phyloP scores from a whole-genome alignment of 2,329 filamentous ascomycete genomes.

The Exophiala viscosa region DNA sequence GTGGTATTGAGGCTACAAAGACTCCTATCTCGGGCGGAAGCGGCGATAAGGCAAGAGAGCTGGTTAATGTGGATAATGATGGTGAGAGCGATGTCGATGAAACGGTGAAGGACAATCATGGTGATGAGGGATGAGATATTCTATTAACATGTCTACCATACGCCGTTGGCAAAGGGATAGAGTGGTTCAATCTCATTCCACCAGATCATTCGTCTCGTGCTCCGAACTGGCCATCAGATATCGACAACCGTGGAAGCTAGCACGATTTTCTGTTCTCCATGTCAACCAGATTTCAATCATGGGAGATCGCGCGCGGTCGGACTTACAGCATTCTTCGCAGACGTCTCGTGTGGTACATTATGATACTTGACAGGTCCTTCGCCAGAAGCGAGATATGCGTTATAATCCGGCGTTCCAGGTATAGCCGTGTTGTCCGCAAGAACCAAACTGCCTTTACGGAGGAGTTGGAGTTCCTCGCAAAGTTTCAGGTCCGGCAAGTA shows the following conservation, averaged over 20 bases:
- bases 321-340: not conserved
- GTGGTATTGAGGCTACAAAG: constrained; percentile 61
- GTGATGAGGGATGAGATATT: constrained; percentile 25
- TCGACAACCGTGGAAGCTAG: not conserved
- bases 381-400: constrained; percentile 33
- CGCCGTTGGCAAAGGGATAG: too few species aligned
- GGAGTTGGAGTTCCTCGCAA: constrained; percentile 34
- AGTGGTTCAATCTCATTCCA: not conserved
- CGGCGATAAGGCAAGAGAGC: constrained; percentile 1
- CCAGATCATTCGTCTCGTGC: not conserved
- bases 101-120: constrained; percentile 23
- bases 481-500: constrained; percentile 37
- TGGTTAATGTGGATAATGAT: constrained; percentile 6
- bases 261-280: constrained; percentile 1
- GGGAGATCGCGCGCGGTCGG: too few species aligned
- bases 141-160: too few species aligned
- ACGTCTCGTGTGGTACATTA: not conserved
- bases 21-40: constrained; percentile 8
- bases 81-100: constrained; percentile 25
- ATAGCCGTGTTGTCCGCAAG: constrained; percentile 45
- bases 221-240: not conserved
- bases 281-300: not conserved
- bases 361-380: constrained; percentile 2
- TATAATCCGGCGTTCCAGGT: constrained; percentile 43
- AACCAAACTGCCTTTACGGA: constrained; percentile 35